These are phyloP conservation scores for Salix suchowensis DNA, from an alignment of 345 rosid species.

Conservation along the genomic window DNA sequence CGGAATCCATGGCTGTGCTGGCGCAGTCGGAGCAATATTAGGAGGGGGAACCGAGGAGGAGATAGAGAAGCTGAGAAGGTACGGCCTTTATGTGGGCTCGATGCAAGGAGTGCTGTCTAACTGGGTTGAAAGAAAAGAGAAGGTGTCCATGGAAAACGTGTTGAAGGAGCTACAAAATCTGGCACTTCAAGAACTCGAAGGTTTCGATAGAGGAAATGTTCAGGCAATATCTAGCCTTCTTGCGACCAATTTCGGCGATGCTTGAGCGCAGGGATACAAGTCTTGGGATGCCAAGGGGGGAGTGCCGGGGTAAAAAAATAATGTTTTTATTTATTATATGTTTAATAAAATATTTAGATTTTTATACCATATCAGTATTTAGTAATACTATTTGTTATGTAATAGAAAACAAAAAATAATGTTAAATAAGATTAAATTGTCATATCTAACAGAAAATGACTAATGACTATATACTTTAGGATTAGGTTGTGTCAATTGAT, in stretches of 20 bases:
- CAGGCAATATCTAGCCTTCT: conserved; percentile 21
- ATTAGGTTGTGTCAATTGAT: too few species aligned
- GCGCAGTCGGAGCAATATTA: conserved; percentile 56
- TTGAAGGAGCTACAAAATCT: conserved; percentile 21
- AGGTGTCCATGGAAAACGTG: not conserved
- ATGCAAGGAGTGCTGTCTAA: conserved; percentile 25
- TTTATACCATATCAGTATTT: too few species aligned
- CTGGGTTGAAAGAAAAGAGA: not conserved
- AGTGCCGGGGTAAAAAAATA: too few species aligned
- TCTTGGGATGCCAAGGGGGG: too few species aligned
- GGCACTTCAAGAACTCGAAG: conserved; percentile 28
- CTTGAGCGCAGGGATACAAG: not conserved
- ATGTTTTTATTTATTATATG: too few species aligned
- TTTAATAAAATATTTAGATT: too few species aligned
- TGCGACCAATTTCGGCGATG: not conserved
- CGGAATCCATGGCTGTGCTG: conserved; percentile 43
- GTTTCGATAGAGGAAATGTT: conserved; percentile 29
- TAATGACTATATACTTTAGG: too few species aligned
- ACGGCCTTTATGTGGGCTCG: conserved; percentile 43
- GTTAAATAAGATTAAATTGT: too few species aligned
- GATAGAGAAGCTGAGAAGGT: conserved; percentile 45
- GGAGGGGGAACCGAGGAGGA: conserved; percentile 61
- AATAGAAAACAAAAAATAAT: too few species aligned
- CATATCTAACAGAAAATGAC: too few species aligned
- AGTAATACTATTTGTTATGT: too few species aligned